These are phyloP conservation scores for Stagonosporopsis rhizophila DNA, from an alignment of 2,329 filamentous ascomycete genomes.

Conservation along the genomic window DNA sequence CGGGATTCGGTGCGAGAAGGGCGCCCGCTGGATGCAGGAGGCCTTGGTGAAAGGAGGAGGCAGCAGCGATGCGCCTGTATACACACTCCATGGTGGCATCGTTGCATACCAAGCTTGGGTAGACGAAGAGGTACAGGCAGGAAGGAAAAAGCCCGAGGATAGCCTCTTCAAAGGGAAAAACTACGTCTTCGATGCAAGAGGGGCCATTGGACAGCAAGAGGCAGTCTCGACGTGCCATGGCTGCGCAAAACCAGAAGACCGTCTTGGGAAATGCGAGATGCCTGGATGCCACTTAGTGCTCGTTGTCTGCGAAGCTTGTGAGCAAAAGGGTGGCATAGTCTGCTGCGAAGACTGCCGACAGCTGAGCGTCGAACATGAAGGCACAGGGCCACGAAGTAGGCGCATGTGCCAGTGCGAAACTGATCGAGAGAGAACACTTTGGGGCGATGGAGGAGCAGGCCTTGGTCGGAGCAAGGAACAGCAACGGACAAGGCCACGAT, in stretches of 20 bases:
- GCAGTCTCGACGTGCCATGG: slow-evolving; percentile 28
- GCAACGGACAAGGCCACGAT: slow-evolving; percentile 1
- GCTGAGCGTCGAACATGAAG: not conserved
- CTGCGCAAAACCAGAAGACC: slow-evolving; percentile 21
- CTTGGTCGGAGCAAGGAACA: slow-evolving; percentile 2
- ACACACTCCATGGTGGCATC: slow-evolving; percentile 32
- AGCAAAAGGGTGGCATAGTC: slow-evolving; percentile 12
- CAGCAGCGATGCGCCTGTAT: slow-evolving; percentile 16
- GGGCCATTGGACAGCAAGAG: slow-evolving; percentile 24
- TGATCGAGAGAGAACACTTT: slow-evolving; percentile 27
- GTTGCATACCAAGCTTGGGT: slow-evolving; percentile 36
- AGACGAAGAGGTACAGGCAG: slow-evolving; percentile 24
- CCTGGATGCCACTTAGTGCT: slow-evolving; percentile 31
- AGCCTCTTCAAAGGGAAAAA: slow-evolving; percentile 35
- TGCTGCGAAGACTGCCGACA: slow-evolving; percentile 30
- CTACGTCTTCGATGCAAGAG: slow-evolving; percentile 36
- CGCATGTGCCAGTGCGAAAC: slow-evolving; percentile 29
- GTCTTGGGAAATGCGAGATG: slow-evolving; percentile 27
- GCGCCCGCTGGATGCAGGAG: slow-evolving; percentile 37
- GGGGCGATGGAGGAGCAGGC: slow-evolving; percentile 23
- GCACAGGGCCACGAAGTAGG: not conserved
- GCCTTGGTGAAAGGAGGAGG: slow-evolving; percentile 12
- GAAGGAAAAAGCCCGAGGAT: slow-evolving; percentile 25
- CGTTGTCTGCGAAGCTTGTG: slow-evolving; percentile 28
- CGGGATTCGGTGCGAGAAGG: slow-evolving; percentile 36